Evolutionary conservation across 2,329 filamentous ascomycete species (phyloP), one percentile per base, ranked within the genome.

Genomic region (Verticillium longisporum): DNA sequence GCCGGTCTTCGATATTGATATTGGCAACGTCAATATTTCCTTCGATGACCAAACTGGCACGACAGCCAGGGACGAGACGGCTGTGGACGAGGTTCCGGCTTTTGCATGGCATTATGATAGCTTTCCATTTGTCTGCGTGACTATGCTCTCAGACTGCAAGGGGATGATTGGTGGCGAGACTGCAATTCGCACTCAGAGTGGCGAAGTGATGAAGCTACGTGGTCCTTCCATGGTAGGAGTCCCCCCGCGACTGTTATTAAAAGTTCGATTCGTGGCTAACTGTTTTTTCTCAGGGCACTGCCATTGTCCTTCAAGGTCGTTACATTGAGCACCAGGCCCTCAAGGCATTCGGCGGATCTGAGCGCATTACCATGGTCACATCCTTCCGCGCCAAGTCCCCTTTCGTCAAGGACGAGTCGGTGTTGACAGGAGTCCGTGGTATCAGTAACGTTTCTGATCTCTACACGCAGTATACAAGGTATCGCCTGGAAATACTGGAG

Each of bases 111-210:
- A 88, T 71, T 81, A 75, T 1, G 87, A 88, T 69, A 85, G 82
- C 68, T 88, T 86, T 68, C 84, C 86, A 0, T 89, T 88, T 67
- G 86, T 89, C n/a, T 88, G 84, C 65, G 85, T 89, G 15, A 78
- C 81, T 6, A 89, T 88, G 85, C 77, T 88, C 26, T 85, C 83
- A 32, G 84, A 88, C 67, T 87, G 84, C 66, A 79, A 77, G 0
- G 74, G 76, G 41, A 88, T 88, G 86, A 73, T 85, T n/a, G 86
- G 86, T 11, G 86, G 86, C 9, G 86, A 88, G 72, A 88, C 86
- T 1, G 85, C 82, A 2, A 70, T 88, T 18, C 76, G 78, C 33
- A 85, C 76, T 1, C 80, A 76, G 1, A 75, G 75, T n/a, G 83
- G 83, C 3, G 77, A 82, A 3, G 74, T 85, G n/a, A 70, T 84